Evolutionary conservation across 164 flowering plant species (phyloP).

Genomic region (Malania oleifera): DNA sequence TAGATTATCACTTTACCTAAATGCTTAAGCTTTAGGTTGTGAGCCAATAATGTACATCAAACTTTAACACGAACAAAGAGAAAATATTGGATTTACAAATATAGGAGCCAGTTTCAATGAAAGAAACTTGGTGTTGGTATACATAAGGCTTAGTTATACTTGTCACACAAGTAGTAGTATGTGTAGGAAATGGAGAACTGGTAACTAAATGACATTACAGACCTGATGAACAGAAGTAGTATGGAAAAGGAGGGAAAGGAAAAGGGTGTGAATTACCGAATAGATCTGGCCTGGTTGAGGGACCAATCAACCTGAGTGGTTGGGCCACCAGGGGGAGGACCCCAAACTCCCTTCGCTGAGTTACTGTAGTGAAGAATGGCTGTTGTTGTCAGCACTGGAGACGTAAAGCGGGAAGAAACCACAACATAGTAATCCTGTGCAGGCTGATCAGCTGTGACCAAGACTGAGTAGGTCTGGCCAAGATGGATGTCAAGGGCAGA

Average conservation of each 20-base stretch:
- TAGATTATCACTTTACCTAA: too few relatives aligned
- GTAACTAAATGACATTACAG: neutral
- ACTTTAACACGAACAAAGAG: too few relatives aligned
- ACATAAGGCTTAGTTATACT: too few relatives aligned
- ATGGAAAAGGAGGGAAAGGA: neutral
- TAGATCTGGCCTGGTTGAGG: slow-evolving; percentile 70
- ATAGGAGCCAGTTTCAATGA: too few relatives aligned
- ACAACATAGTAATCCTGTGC: slow-evolving; percentile 74
- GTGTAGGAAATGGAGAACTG: too few relatives aligned
- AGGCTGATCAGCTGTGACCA: slow-evolving; percentile 86
- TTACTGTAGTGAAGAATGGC: slow-evolving; percentile 82
- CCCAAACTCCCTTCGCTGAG: slow-evolving; percentile 56
- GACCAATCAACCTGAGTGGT: slow-evolving; percentile 73
- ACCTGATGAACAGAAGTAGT: neutral
- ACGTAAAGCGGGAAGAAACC: slow-evolving; percentile 81
- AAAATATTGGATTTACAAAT: too few relatives aligned
- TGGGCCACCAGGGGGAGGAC: slow-evolving; percentile 77
- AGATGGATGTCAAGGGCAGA: slow-evolving; percentile 81
- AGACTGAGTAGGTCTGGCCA: slow-evolving; percentile 85
- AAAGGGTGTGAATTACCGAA: slow-evolving; percentile 40
- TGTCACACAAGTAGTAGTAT: too few relatives aligned
- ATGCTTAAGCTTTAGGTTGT: too few relatives aligned
- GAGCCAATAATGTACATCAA: too few relatives aligned
- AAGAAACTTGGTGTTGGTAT: too few relatives aligned
- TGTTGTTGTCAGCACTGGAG: slow-evolving; percentile 66